A percentile compares a stretch with the other conserved stretches of the same genome.
Evolutionary conservation across 768 basidiomycete genomes (phyloP).

Genomic region (Amanita exitialis): DNA sequence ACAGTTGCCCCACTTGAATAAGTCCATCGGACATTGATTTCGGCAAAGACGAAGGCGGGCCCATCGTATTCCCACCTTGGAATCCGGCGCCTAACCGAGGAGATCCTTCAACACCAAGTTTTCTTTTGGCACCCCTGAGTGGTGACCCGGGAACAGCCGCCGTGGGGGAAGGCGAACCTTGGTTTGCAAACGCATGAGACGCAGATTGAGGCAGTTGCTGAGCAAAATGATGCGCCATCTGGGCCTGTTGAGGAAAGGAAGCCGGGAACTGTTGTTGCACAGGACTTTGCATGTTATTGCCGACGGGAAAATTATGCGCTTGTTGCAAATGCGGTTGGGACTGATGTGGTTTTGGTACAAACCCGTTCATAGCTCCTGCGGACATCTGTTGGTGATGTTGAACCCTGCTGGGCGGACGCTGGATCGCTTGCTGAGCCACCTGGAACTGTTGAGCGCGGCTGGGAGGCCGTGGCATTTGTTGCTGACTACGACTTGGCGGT

Average conservation of each 20-base stretch:
- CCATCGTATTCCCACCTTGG: slow-evolving; percentile 11
- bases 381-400: slow-evolving; percentile 7
- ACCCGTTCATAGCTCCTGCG: slow-evolving; percentile 6
- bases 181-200: neutral
- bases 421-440: neutral
- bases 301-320: neutral
- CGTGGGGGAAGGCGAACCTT: slow-evolving; percentile 9
- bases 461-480: slow-evolving; percentile 9
- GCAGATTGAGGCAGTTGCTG: slow-evolving; percentile 5
- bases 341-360: slow-evolving; percentile 4
- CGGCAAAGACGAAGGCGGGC: slow-evolving; percentile 11
- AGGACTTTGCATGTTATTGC: slow-evolving; percentile 4
- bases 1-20: slow-evolving; percentile 7
- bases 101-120: slow-evolving; percentile 16
- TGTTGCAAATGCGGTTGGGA: slow-evolving; percentile 1
- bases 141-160: slow-evolving; percentile 15
- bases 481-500: slow-evolving; percentile 10
- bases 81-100: slow-evolving; percentile 9
- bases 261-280: slow-evolving; percentile 10
- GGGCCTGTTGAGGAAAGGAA: slow-evolving; percentile 11
- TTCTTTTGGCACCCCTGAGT: slow-evolving; percentile 21
- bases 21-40: slow-evolving; percentile 4
- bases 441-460: slow-evolving; percentile 10
- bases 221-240: slow-evolving; percentile 7
- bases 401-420: slow-evolving; percentile 9